Percentiles rank a stretch among this genome's conserved stretches.
These are phyloP conservation scores for Lodderomyces parapsilosis DNA, from an alignment of 1,139 yeast genomes.

Conservation along the genomic window DNA sequence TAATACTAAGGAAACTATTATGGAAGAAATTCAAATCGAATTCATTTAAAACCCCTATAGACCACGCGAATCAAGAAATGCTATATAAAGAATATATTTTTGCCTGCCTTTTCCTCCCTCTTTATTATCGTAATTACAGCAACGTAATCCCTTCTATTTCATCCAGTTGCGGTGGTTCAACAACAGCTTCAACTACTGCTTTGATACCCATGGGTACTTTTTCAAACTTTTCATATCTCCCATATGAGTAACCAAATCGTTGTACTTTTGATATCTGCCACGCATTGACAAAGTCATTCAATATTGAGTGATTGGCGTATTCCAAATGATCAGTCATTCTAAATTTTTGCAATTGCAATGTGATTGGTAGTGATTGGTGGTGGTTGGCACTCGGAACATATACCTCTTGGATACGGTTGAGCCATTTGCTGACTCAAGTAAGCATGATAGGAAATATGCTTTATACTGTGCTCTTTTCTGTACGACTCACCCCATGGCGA, in stretches of 20 bases:
- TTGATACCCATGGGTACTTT: conserved; percentile 90
- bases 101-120: no score
- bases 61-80: no score
- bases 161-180: conserved; percentile 88
- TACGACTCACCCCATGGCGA: conserved; percentile 92
- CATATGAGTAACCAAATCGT: conserved; percentile 82
- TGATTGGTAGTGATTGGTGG: conserved; percentile 92
- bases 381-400: conserved; percentile 97
- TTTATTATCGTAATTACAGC: no score
- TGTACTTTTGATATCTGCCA: conserved; percentile 92
- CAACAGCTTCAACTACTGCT: conserved; percentile 90
- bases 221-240: conserved; percentile 73
- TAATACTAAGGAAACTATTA: no score
- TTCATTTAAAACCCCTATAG: no score
- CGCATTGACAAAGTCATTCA: conserved; percentile 80
- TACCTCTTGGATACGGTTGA: conserved; percentile 90
- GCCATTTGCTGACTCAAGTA: conserved; percentile 73
- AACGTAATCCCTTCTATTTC: conserved; percentile 83
- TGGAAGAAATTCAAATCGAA: no score
- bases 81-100: no score
- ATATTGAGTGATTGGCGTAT: conserved; percentile 68
- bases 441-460: conserved; percentile 88
- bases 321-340: conserved; percentile 98
- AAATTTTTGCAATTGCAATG: conserved; percentile 84
- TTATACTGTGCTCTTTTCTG: conserved; percentile 72